These are phyloP conservation scores for Parmelia sp. DNA, from an alignment of 495 filamentous ascomycete genomes.

Conservation along the genomic window DNA sequence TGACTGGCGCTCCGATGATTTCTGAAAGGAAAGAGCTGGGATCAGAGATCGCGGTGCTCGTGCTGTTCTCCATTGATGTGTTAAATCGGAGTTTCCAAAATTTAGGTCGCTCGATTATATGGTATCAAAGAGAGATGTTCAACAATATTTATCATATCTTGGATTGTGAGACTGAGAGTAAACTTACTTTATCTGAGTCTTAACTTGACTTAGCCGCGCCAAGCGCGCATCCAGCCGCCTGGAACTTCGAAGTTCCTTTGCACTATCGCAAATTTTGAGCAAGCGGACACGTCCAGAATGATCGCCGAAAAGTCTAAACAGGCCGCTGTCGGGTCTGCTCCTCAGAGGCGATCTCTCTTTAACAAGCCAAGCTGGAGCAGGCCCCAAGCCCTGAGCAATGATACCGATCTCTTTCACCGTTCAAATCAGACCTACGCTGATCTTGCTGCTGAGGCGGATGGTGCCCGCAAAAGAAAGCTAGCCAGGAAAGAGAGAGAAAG, in stretches of 20 bases:
- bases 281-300: neutral
- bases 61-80: conserved; percentile 65
- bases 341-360: conserved; percentile 56
- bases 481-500: conserved; percentile 32
- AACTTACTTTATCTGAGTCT: neutral
- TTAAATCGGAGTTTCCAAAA: neutral
- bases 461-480: conserved; percentile 31
- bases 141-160: neutral
- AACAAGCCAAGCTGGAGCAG: conserved; percentile 58
- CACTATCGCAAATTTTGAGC: neutral
- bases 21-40: conserved; percentile 85
- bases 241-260: neutral
- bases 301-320: conserved; percentile 14
- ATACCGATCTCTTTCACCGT: conserved; percentile 59
- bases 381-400: conserved; percentile 37
- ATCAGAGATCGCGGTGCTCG: conserved; percentile 65
- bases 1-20: conserved; percentile 87
- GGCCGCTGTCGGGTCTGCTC: conserved; percentile 17
- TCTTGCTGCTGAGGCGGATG: conserved; percentile 50
- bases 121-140: neutral
- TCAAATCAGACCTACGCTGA: conserved; percentile 57
- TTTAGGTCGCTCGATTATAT: neutral
- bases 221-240: neutral
- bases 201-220: neutral
- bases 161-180: neutral